phyloP scores from a whole-genome alignment of 805 yeast genomes.

The Pichia californica region DNA sequence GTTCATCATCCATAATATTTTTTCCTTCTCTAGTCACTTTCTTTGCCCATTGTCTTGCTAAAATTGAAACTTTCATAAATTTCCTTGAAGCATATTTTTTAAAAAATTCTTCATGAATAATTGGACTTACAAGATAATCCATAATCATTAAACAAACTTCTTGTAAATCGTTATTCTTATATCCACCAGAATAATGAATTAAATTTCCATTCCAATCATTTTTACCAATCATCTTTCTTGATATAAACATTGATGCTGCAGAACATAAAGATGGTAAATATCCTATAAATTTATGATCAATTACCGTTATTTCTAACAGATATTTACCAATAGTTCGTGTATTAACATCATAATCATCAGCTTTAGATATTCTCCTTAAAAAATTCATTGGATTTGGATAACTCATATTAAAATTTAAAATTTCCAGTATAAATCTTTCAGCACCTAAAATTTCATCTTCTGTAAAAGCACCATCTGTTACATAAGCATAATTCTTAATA shows the following conservation, averaged over 20 bases:
- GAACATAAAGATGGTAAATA: conserved; percentile 70
- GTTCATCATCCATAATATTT: conserved; percentile 32
- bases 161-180: conserved; percentile 62
- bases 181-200: conserved; percentile 89
- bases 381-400: conserved; percentile 91
- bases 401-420: conserved; percentile 66
- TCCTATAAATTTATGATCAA: conserved; percentile 71
- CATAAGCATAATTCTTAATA: conserved; percentile 76
- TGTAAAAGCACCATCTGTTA: conserved; percentile 78
- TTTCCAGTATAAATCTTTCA: conserved; percentile 70
- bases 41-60: conserved; percentile 81
- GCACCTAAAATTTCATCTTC: conserved; percentile 79
- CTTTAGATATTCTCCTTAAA: conserved; percentile 79
- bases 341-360: conserved; percentile 82
- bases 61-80: conserved; percentile 77
- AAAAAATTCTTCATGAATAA: conserved; percentile 87
- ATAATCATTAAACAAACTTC: conserved; percentile 70
- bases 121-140: conserved; percentile 72
- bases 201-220: conserved; percentile 78
- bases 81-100: conserved; percentile 87
- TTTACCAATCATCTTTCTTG: conserved; percentile 65
- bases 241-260: conserved; percentile 83
- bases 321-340: conserved; percentile 83
- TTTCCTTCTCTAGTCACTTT: conserved; percentile 44
- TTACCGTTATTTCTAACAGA: conserved; percentile 66